phyloP scores from a whole-genome alignment of 257 asterid species.

The Rhazya stricta region DNA sequence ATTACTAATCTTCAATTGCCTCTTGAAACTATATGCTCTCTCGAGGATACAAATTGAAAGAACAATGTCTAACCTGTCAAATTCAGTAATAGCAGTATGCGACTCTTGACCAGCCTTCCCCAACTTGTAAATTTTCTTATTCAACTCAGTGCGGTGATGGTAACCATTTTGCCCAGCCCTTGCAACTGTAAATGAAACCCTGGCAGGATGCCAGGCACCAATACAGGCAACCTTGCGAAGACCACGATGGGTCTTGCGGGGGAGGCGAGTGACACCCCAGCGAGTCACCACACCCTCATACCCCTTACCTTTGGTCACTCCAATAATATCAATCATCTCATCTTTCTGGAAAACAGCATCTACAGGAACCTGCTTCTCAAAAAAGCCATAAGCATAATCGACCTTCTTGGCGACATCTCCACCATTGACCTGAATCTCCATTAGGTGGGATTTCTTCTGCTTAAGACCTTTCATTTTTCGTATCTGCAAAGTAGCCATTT shows the following conservation, averaged over 20 bases:
- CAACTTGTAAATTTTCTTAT: slow-evolving; percentile 72
- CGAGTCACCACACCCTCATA: slow-evolving; percentile 86
- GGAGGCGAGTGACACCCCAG: slow-evolving; percentile 94
- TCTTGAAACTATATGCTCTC: background rate
- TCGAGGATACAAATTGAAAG: background rate
- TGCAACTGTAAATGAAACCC: slow-evolving; percentile 82
- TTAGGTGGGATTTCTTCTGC: slow-evolving; percentile 81
- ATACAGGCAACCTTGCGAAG: slow-evolving; percentile 89
- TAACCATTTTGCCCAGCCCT: slow-evolving; percentile 89
- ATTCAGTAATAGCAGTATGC: slow-evolving; percentile 70
- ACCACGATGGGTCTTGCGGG: slow-evolving; percentile 85
- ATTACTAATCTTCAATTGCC: too few relatives aligned
- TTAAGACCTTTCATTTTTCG: slow-evolving; percentile 76
- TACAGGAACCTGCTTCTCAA: slow-evolving; percentile 73
- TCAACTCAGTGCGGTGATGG: slow-evolving; percentile 86
- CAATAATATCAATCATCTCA: slow-evolving; percentile 80
- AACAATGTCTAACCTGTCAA: slow-evolving; percentile 49
- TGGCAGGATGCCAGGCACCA: slow-evolving; percentile 93
- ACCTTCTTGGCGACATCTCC: slow-evolving; percentile 66
- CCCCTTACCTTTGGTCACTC: slow-evolving; percentile 82
- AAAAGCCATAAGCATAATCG: slow-evolving; percentile 66
- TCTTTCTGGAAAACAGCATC: slow-evolving; percentile 88
- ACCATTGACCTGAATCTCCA: slow-evolving; percentile 88
- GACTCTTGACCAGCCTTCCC: slow-evolving; percentile 78
- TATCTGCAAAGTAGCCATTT: slow-evolving; percentile 33